These are phyloP conservation scores for Alternaria triticina DNA, from an alignment of 2,329 filamentous ascomycete genomes.

Conservation along the genomic window DNA sequence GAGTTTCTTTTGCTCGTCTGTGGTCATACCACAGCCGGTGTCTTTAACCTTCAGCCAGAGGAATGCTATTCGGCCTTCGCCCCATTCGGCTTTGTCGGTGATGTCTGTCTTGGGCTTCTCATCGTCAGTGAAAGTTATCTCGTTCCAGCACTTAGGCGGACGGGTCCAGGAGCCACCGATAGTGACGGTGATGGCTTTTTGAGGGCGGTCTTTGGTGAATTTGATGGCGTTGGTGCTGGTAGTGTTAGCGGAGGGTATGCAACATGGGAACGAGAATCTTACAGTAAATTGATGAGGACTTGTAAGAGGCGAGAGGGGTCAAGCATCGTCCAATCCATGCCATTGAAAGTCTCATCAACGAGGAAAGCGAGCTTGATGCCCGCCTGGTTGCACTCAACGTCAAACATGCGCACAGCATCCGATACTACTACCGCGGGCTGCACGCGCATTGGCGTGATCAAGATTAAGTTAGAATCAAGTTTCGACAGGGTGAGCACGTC, in stretches of 20 bases:
- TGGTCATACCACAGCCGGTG: slow-evolving; percentile 49
- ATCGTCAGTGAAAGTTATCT: slow-evolving; percentile 23
- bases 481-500: slow-evolving; percentile 49
- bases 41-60: slow-evolving; percentile 46
- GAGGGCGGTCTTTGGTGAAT: slow-evolving; percentile 45
- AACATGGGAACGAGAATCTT: slow-evolving; percentile 26
- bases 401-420: slow-evolving; percentile 38
- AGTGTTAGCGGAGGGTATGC: slow-evolving; percentile 28
- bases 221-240: slow-evolving; percentile 39
- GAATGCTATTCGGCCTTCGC: slow-evolving; percentile 42
- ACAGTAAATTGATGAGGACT: slow-evolving; percentile 38
- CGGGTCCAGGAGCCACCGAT: slow-evolving; percentile 40
- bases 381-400: slow-evolving; percentile 35
- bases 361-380: slow-evolving; percentile 48
- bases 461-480: slow-evolving; percentile 36
- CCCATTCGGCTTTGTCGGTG: slow-evolving; percentile 34
- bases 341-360: slow-evolving; percentile 49
- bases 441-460: slow-evolving; percentile 34
- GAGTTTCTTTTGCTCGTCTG: slow-evolving; percentile 45
- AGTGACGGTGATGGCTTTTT: slow-evolving; percentile 46
- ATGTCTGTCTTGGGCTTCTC: slow-evolving; percentile 7
- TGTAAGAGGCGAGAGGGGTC: slow-evolving; percentile 38
- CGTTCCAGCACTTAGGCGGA: slow-evolving; percentile 20
- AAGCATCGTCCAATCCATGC: slow-evolving; percentile 42
- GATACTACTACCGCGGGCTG: slow-evolving; percentile 27